Evolutionary conservation across 352 stramenopile genomes (phyloP).

Genomic region (Phytophthora citrophthora): DNA sequence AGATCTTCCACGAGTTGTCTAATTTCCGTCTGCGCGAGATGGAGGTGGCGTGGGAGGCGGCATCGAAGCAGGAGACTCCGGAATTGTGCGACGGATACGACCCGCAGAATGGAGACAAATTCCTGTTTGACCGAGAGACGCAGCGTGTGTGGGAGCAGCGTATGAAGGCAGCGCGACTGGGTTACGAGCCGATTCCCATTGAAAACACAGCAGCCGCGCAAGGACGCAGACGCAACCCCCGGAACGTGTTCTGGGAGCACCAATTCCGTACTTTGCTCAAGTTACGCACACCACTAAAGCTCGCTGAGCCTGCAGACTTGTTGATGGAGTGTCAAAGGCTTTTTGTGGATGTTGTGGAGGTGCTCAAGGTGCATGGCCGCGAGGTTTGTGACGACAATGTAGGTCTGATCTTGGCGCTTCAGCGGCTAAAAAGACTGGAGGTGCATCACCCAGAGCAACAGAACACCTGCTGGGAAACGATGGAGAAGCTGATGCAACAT

Average conservation of each 20-base stretch:
- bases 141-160: conserved; percentile 38
- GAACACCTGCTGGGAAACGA: conserved; percentile 51
- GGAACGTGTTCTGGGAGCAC: conserved; percentile 64
- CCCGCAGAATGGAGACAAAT: conserved; percentile 28
- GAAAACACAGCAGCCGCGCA: conserved; percentile 19
- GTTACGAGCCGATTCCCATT: conserved; percentile 14
- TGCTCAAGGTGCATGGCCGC: conserved; percentile 67
- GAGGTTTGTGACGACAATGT: conserved; percentile 65
- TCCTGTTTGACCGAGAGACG: conserved; percentile 49
- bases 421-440: conserved; percentile 58
- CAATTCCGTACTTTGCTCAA: conserved; percentile 59
- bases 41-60: conserved; percentile 47
- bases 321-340: conserved; percentile 25
- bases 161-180: conserved; percentile 23
- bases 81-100: conserved; percentile 32
- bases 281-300: conserved; percentile 23
- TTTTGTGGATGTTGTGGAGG: conserved; percentile 62
- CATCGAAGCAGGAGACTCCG: conserved; percentile 8
- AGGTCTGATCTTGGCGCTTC: conserved; percentile 48
- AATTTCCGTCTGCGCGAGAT: conserved; percentile 55
- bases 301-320: conserved; percentile 6
- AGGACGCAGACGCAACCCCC: conserved; percentile 43
- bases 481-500: conserved; percentile 36
- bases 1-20: conserved; percentile 50
- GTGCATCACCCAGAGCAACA: conserved; percentile 81